A percentile compares a stretch with the other conserved stretches of the same genome.
Evolutionary conservation across 2,329 filamentous ascomycete genomes (phyloP).

Genomic region (Colletotrichum lini): DNA sequence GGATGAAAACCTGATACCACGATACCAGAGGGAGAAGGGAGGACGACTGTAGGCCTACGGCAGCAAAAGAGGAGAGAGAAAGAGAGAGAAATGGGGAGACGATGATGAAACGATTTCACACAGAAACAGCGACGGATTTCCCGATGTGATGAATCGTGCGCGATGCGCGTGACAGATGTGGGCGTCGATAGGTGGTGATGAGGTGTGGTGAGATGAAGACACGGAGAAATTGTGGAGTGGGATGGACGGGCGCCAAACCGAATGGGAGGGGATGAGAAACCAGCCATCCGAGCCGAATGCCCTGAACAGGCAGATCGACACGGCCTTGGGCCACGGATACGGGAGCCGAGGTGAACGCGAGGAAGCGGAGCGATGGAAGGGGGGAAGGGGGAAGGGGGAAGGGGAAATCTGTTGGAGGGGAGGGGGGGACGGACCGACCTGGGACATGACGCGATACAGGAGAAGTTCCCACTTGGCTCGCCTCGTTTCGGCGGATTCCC

Average conservation of each 20-base stretch:
- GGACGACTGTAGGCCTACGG: constrained; percentile 14
- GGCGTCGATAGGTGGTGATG: constrained; percentile 1
- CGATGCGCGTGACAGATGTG: neutral
- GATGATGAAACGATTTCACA: constrained; percentile 16
- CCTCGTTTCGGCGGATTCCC: neutral
- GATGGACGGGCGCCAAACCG: constrained; percentile 31
- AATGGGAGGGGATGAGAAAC: constrained; percentile 29
- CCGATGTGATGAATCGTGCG: constrained; percentile 1
- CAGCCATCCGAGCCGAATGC: constrained; percentile 35
- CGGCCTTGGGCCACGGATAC: constrained; percentile 10
- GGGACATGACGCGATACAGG: constrained; percentile 31
- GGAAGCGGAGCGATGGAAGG: neutral
- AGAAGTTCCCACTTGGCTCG: constrained; percentile 14
- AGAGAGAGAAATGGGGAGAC: constrained; percentile 1
- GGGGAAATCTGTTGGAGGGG: too few species aligned
- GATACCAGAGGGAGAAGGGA: constrained; percentile 19
- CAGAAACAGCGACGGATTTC: neutral
- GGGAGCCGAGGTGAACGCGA: constrained; percentile 9
- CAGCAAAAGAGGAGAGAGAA: neutral
- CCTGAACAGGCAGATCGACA: constrained; percentile 36
- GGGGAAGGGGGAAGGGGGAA: neutral
- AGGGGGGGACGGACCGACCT: too few species aligned
- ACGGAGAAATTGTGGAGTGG: constrained; percentile 22
- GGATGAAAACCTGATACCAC: constrained; percentile 14
- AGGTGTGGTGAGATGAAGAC: constrained; percentile 31